A percentile compares a stretch with the other conserved stretches of the same genome.
phyloP scores from a whole-genome alignment of 495 filamentous ascomycete genomes.

The Aspergillus heteromorphus region DNA sequence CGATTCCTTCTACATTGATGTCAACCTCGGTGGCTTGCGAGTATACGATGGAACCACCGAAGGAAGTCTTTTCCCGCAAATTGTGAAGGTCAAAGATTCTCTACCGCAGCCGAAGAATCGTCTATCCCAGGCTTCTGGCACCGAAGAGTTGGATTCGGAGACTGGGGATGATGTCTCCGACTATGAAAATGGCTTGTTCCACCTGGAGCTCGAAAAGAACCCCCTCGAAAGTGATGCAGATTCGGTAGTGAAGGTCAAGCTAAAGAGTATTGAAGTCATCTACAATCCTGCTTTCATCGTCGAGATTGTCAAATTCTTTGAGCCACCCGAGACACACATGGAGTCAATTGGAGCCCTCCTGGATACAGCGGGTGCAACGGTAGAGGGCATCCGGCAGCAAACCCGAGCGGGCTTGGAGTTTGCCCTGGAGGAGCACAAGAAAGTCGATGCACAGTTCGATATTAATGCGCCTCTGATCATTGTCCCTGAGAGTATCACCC shows the following conservation, averaged over 20 bases:
- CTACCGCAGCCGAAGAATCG: conserved; percentile 45
- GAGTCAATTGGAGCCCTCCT: conserved; percentile 92
- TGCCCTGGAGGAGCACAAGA: conserved; percentile 95
- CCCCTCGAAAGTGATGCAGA: conserved; percentile 90
- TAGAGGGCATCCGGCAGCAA: conserved; percentile 89
- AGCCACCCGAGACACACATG: conserved; percentile 94
- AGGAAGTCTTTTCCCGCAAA: conserved; percentile 84
- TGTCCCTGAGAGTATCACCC: conserved; percentile 84
- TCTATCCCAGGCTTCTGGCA: conserved; percentile 42
- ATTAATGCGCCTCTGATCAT: conserved; percentile 95
- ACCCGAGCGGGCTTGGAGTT: conserved; percentile 94
- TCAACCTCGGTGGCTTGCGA: conserved; percentile 86
- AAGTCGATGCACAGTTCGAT: conserved; percentile 91
- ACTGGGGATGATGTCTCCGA: conserved; percentile 46
- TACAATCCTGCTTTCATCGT: conserved; percentile 93
- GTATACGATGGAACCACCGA: conserved; percentile 95
- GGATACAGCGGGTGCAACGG: conserved; percentile 90
- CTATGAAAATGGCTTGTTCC: conserved; percentile 79
- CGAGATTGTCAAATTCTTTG: conserved; percentile 88
- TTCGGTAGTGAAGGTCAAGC: conserved; percentile 78
- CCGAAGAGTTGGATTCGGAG: conserved; percentile 57
- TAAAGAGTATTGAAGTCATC: conserved; percentile 93
- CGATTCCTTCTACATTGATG: conserved; percentile 80
- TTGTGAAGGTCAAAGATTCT: conserved; percentile 89
- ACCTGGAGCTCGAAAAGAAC: conserved; percentile 87